Conservation (phyloP, 2,329 filamentous ascomycete genomes). For the Myriosclerotinia curreyana region DNA sequence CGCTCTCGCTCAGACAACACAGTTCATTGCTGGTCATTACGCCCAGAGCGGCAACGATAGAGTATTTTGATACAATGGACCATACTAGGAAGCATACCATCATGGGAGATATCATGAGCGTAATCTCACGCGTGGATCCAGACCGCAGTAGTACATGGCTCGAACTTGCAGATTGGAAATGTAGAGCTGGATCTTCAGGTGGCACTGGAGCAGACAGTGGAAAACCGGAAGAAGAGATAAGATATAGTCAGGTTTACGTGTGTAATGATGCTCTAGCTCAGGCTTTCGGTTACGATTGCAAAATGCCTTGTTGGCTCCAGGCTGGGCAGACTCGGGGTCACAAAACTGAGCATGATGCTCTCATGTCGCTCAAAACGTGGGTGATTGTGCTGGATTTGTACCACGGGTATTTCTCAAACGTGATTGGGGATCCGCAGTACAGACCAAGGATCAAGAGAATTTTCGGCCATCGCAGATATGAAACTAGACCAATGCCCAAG, state of each 20-base stretch:
- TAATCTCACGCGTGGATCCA: slow-evolving; percentile 4
- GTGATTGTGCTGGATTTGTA: background rate
- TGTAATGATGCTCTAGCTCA: slow-evolving; percentile 3
- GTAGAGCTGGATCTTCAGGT: background rate
- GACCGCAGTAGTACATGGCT: background rate
- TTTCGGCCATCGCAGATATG: background rate
- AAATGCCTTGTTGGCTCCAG: background rate
- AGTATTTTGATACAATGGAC: background rate
- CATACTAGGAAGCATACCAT: background rate
- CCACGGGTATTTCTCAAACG: slow-evolving; percentile 8
- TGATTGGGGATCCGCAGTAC: background rate
- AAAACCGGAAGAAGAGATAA: too few relatives aligned
- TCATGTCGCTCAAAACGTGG: background rate
- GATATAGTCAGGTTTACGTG: background rate
- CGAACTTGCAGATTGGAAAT: slow-evolving; percentile 13
- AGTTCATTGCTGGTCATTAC: slow-evolving; percentile 8
- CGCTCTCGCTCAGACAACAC: background rate
- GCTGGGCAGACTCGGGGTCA: too few relatives aligned
- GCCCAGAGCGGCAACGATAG: slow-evolving; percentile 4
- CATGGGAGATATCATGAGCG: slow-evolving; percentile 6
- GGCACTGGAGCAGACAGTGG: background rate
- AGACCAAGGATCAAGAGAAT: slow-evolving; percentile 6
- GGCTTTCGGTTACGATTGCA: slow-evolving; percentile 1
- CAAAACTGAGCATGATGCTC: background rate
- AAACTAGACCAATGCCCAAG: background rate